These are phyloP conservation scores for Botrytis pseudocinerea DNA, from an alignment of 2,329 filamentous ascomycete genomes.

Conservation along the genomic window DNA sequence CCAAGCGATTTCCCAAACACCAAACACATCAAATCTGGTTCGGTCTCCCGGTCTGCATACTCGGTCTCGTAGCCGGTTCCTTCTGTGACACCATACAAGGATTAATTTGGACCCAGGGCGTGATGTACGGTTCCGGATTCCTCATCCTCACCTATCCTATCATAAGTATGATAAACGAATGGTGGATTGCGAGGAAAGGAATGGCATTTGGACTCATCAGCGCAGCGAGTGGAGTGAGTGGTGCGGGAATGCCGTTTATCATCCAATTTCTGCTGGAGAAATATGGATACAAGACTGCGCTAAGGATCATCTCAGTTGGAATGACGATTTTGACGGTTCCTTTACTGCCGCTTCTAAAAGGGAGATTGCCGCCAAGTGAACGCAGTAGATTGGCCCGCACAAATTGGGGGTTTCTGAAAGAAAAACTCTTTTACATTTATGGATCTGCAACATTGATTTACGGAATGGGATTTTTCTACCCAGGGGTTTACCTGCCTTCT, in stretches of 20 bases:
- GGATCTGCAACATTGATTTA: neutral
- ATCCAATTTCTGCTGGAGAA: constrained; percentile 35
- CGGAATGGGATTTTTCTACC: neutral
- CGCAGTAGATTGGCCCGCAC: neutral
- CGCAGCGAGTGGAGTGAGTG: neutral
- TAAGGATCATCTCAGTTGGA: constrained; percentile 45
- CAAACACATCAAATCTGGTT: neutral
- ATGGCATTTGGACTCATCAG: constrained; percentile 2
- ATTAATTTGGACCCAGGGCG: constrained; percentile 60
- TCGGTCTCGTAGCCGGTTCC: constrained; percentile 47
- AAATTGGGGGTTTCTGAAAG: neutral
- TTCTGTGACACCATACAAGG: constrained; percentile 54
- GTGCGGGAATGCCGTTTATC: neutral
- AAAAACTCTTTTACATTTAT: neutral
- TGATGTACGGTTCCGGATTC: constrained; percentile 62
- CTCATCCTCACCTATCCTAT: constrained; percentile 57
- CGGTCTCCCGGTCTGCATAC: constrained; percentile 42
- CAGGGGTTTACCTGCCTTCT: neutral
- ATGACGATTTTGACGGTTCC: constrained; percentile 44
- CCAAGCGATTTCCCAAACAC: constrained; percentile 9
- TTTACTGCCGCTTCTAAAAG: neutral
- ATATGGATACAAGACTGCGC: constrained; percentile 46
- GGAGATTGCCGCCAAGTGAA: neutral
- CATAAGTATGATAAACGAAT: constrained; percentile 60
- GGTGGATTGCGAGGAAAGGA: constrained; percentile 61